These are phyloP conservation scores for Pleurotus sapidus DNA, from an alignment of 768 basidiomycete genomes.

Conservation along the genomic window DNA sequence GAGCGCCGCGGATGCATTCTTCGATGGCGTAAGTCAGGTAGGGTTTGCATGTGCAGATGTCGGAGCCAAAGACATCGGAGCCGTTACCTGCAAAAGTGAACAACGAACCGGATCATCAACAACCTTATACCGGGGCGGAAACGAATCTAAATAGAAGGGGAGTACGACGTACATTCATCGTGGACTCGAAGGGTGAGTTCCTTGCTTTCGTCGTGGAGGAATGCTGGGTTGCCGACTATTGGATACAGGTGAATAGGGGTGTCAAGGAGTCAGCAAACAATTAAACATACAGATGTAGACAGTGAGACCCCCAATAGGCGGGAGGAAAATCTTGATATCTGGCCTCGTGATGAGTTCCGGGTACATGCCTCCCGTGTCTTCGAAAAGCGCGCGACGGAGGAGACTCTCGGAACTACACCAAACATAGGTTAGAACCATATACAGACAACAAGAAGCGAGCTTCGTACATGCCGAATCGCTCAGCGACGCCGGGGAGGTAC, in stretches of 20 bases:
- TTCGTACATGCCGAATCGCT: conserved; percentile 87
- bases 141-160: not conserved
- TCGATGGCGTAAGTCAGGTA: conserved; percentile 92
- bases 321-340: conserved; percentile 94
- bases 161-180: conserved; percentile 71
- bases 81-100: conserved; percentile 63
- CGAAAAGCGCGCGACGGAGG: conserved; percentile 89
- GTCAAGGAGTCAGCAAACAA: not conserved
- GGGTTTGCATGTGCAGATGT: conserved; percentile 91
- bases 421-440: not conserved
- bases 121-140: no score
- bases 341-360: conserved; percentile 94
- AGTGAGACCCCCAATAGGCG: conserved; percentile 88
- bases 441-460: not conserved
- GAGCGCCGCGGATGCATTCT: conserved; percentile 81
- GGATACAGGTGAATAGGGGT: not conserved
- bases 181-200: conserved; percentile 88
- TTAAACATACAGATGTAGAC: conserved; percentile 79
- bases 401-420: conserved; percentile 68
- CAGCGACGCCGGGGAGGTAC: conserved; percentile 92
- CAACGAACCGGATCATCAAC: no score
- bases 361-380: conserved; percentile 95
- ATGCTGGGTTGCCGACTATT: conserved; percentile 80
- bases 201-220: conserved; percentile 70
- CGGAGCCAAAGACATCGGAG: conserved; percentile 94